Evolutionary conservation across 441 rosid species (phyloP), one percentile per base, ranked within the genome.

Genomic region (Syzygium malaccense): DNA sequence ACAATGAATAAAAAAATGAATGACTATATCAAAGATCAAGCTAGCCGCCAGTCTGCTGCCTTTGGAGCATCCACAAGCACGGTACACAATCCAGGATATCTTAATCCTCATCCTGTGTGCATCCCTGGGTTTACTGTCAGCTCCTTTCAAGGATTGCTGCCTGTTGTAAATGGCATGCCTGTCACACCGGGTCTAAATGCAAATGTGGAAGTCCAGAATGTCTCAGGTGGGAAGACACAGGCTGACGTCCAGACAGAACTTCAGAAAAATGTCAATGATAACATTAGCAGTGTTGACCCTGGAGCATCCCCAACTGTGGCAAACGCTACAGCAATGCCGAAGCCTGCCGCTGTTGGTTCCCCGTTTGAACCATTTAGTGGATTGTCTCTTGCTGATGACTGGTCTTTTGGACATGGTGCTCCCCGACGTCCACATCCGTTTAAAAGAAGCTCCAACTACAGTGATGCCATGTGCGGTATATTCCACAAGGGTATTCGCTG

Each of bases 401-500:
- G 91, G 33, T 30, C 85, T 86, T 14, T 86, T 32, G 92, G 86
- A n/a, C 88, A 89, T 48, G 85, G 49, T 80, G 7, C 48, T 15
- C 86, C 88, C 12, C 88, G 53, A 85, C 91, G 75, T 80, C 13
- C 28, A 33, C 64, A 87, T 56, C 91, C 90, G 12, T 33, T 85
- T 60, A 92, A 91, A 88, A 93, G 92, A 88, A 90, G 87, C 91
- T 37, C 53, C 89, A 86, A 62, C 87, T 89, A 85, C 33, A 57
- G 55, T 86, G 95, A 93, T 92, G 87, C 90, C 75, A 53, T 89
- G 51, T 91, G 90, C 64, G 95, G 95, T 85, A 89, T 92, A 87
- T 94, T 96, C 89, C 99, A 97, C 90, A 95, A 85, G 90, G 99
- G 98, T 57, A 93, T 98, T 87, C 94, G 91, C 8, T 97, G 99